Conservation (phyloP, 2,329 filamentous ascomycete genomes). For the Dactylonectria macrodidyma region DNA sequence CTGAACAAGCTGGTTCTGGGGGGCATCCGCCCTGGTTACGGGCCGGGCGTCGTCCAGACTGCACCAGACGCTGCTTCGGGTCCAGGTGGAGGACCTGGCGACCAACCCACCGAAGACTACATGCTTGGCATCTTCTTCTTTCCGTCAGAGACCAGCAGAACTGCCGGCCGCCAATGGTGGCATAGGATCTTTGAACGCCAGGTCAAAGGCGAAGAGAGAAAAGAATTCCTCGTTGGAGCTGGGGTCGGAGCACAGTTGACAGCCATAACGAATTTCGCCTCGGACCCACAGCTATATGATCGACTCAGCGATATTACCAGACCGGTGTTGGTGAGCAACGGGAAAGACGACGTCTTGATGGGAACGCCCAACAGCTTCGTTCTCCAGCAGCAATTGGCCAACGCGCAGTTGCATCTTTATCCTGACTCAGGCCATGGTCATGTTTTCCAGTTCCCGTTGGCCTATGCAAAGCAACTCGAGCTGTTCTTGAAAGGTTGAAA, state of each 20-base stretch:
- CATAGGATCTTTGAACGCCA: background rate
- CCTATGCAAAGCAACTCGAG: background rate
- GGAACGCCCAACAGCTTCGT: conserved; percentile 5
- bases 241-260: too few relatives aligned
- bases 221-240: background rate
- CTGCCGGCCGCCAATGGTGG: background rate
- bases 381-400: background rate
- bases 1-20: too few relatives aligned
- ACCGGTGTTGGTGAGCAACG: conserved; percentile 4
- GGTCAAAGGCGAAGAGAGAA: conserved; percentile 1
- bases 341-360: conserved; percentile 2
- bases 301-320: background rate
- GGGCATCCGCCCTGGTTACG: too few relatives aligned
- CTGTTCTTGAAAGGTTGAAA: background rate
- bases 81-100: too few relatives aligned
- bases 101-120: background rate
- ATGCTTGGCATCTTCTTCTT: background rate
- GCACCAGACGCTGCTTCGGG: too few relatives aligned
- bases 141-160: background rate
- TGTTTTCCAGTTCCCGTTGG: background rate
- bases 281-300: background rate
- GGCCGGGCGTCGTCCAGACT: too few relatives aligned
- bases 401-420: background rate
- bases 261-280: too few relatives aligned
- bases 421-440: conserved; percentile 13